These are phyloP conservation scores for Solanum bulbocastanum DNA, from an alignment of 257 asterid species.

Conservation along the genomic window DNA sequence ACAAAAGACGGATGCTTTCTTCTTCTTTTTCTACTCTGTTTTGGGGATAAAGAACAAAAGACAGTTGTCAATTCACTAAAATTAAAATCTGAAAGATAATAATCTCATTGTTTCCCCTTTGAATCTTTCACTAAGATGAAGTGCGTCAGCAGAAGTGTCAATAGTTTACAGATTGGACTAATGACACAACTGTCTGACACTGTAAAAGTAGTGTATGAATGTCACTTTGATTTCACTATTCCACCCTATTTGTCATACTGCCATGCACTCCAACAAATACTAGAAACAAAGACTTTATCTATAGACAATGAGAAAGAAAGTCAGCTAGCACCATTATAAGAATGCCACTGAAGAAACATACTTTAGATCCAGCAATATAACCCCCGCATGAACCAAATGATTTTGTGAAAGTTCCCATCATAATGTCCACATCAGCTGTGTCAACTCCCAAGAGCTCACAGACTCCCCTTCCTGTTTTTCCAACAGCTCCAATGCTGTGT, in stretches of 20 bases:
- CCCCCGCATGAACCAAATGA: conserved; percentile 99
- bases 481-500: conserved; percentile 98
- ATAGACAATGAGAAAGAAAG: not conserved
- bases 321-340: not conserved
- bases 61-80: not conserved
- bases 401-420: conserved; percentile 99
- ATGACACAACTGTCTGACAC: not conserved
- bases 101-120: not conserved
- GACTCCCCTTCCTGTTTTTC: conserved; percentile 94
- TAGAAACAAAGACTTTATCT: not conserved
- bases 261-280: not conserved
- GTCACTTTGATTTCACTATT: not conserved
- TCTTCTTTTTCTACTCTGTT: not conserved
- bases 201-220: not conserved
- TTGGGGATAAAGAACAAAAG: not conserved
- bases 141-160: not conserved
- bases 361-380: conserved; percentile 96
- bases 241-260: not conserved
- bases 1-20: not conserved
- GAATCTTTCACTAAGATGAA: not conserved
- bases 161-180: not conserved
- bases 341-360: conserved; percentile 9
- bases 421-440: conserved; percentile 84
- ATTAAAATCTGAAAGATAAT: not conserved
- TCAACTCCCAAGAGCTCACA: conserved; percentile 97